A percentile compares a stretch with the other conserved stretches of the same genome.
phyloP scores from a whole-genome alignment of 1,284 basidiomycete genomes.

The Xerocomus minutiporus region DNA sequence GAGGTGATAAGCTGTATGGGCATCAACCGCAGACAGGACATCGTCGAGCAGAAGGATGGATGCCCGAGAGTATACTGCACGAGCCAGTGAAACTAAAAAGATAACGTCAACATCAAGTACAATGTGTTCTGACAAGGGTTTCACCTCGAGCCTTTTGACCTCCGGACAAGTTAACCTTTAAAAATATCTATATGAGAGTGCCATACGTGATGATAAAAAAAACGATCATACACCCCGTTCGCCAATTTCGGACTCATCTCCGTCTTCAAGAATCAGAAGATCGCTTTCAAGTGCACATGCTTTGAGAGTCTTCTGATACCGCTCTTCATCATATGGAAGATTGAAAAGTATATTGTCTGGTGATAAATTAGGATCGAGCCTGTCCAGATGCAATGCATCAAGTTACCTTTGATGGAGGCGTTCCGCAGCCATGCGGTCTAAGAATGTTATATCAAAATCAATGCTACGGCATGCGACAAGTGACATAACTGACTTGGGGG shows the following conservation, averaged over 20 bases:
- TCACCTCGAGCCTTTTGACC: slow-evolving; percentile 91
- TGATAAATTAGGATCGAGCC: slow-evolving; percentile 8
- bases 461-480: background rate
- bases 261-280: slow-evolving; percentile 88
- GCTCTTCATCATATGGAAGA: slow-evolving; percentile 71
- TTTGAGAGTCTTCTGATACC: slow-evolving; percentile 48
- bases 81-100: slow-evolving; percentile 73
- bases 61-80: slow-evolving; percentile 92
- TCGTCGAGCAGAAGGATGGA: slow-evolving; percentile 86
- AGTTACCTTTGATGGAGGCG: slow-evolving; percentile 78
- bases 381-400: background rate
- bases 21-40: slow-evolving; percentile 77
- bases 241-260: slow-evolving; percentile 89
- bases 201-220: background rate
- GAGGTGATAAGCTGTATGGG: slow-evolving; percentile 84
- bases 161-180: slow-evolving; percentile 81
- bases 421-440: slow-evolving; percentile 82
- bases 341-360: slow-evolving; percentile 90
- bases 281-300: slow-evolving; percentile 74
- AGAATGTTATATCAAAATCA: background rate
- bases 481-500: slow-evolving; percentile 60
- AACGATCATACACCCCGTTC: slow-evolving; percentile 66
- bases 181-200: background rate
- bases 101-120: background rate
- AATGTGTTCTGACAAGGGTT: slow-evolving; percentile 8